These are phyloP conservation scores for Ogataea methylovora DNA, from an alignment of 805 yeast genomes.

Conservation along the genomic window DNA sequence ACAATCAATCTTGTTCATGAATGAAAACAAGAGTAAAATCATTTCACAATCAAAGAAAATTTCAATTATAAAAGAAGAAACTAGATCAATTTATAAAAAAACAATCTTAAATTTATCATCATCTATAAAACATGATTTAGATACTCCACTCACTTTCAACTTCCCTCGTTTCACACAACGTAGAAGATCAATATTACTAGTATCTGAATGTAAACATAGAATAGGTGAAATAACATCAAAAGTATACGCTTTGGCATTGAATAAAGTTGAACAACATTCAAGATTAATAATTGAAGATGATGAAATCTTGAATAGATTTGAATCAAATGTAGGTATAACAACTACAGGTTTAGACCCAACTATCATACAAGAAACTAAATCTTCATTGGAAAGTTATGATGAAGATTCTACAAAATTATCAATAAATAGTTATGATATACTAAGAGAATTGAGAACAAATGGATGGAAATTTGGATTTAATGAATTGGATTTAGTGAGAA, in stretches of 20 bases:
- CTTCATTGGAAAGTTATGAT: constrained; percentile 24
- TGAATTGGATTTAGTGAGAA: constrained; percentile 26
- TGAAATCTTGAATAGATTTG: constrained; percentile 17
- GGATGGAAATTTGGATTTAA: constrained; percentile 29
- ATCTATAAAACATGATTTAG: constrained; percentile 3
- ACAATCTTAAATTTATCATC: constrained; percentile 7
- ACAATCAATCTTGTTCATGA: constrained; percentile 26
- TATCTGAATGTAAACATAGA: constrained; percentile 53
- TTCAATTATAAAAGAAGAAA: constrained; percentile 53
- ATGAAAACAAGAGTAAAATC: constrained; percentile 16
- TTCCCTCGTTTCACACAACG: constrained; percentile 60
- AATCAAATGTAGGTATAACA: constrained; percentile 24
- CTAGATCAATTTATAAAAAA: constrained; percentile 27
- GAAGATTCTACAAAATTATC: constrained; percentile 27
- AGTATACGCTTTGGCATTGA: constrained; percentile 54
- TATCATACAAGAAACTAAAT: constrained; percentile 14
- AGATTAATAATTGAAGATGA: constrained; percentile 22
- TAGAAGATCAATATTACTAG: constrained; percentile 58
- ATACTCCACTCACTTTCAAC: constrained; percentile 50
- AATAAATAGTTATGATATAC: constrained; percentile 37
- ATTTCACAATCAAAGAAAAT: constrained; percentile 49
- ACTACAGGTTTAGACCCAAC: constrained; percentile 26
- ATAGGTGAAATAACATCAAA: constrained; percentile 63
- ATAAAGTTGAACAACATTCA: constrained; percentile 49
- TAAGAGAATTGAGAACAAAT: constrained; percentile 17